phyloP scores from a whole-genome alignment of 2,329 filamentous ascomycete genomes.

The Colletotrichum liaoningense region DNA sequence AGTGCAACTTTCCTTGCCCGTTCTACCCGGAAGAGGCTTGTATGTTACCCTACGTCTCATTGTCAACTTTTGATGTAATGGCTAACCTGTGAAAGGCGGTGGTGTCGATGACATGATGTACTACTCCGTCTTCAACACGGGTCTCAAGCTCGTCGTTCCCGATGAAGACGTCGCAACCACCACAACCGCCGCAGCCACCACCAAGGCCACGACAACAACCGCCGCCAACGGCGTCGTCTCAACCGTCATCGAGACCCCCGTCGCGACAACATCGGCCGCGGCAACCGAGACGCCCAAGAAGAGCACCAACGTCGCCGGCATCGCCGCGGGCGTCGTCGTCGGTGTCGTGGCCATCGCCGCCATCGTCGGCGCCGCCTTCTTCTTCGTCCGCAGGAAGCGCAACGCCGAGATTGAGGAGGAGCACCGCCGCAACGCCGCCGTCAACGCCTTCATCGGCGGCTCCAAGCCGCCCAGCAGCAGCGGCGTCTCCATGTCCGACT shows the following conservation, averaged over 20 bases:
- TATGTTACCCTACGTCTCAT: conserved; percentile 52
- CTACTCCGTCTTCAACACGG: conserved; percentile 64
- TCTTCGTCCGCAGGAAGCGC: conserved; percentile 80
- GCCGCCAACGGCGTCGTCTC: conserved; percentile 31
- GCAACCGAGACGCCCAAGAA: conserved; percentile 38
- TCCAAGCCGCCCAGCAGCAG: conserved; percentile 73
- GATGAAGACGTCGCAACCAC: conserved; percentile 43
- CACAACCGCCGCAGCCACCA: conserved; percentile 40
- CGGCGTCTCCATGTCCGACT: conserved; percentile 79
- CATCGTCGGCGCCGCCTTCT: conserved; percentile 75
- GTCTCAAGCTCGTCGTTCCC: conserved; percentile 54
- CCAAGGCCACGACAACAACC: conserved; percentile 36
- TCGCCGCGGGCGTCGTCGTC: conserved; percentile 89
- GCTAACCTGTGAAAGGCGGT: conserved; percentile 45
- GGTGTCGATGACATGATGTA: conserved; percentile 42
- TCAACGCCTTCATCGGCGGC: conserved; percentile 78
- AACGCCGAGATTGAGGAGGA: conserved; percentile 86
- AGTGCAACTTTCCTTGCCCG: conserved; percentile 75
- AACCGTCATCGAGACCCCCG: conserved; percentile 23
- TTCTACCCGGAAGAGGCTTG: conserved; percentile 74
- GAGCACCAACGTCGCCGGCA: conserved; percentile 79
- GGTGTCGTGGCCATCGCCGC: conserved; percentile 78
- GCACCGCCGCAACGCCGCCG: conserved; percentile 82
- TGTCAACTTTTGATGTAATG: background rate
- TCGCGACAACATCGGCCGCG: conserved; percentile 16